Conservation (phyloP, 2,329 filamentous ascomycete genomes). For the Fusarium abutilonis region DNA sequence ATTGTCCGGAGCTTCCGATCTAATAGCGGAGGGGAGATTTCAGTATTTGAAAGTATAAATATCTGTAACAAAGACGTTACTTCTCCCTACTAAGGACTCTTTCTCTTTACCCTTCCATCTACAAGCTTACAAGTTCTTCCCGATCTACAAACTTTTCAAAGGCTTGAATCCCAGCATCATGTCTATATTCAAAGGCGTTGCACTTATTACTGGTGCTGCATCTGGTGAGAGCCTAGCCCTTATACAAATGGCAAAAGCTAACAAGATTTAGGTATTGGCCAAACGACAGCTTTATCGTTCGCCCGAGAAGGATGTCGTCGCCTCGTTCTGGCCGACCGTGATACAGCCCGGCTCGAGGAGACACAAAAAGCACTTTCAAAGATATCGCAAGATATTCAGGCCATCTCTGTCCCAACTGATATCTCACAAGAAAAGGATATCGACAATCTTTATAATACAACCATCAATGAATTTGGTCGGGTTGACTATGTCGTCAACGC, state of each 20-base stretch:
- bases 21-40: too few relatives aligned
- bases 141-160: too few relatives aligned
- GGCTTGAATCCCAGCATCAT: neutral
- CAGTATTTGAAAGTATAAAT: too few relatives aligned
- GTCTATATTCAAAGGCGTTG: constrained; percentile 20
- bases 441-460: neutral
- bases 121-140: too few relatives aligned
- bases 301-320: constrained; percentile 2
- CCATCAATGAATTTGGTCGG: neutral
- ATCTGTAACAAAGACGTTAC: too few relatives aligned
- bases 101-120: too few relatives aligned
- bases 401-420: constrained; percentile 9
- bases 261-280: constrained; percentile 9
- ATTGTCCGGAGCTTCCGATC: too few relatives aligned
- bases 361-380: neutral
- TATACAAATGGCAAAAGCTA: neutral
- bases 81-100: too few relatives aligned
- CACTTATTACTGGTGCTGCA: constrained; percentile 21
- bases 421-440: constrained; percentile 17
- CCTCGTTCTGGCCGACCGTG: constrained; percentile 6
- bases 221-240: constrained; percentile 4
- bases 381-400: constrained; percentile 6
- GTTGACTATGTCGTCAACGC: constrained; percentile 24
- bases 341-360: neutral
- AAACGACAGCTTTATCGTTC: constrained; percentile 11